Evolutionary conservation across 2,329 filamentous ascomycete species (phyloP).

Genomic region (Alternaria novae-zelandiae): DNA sequence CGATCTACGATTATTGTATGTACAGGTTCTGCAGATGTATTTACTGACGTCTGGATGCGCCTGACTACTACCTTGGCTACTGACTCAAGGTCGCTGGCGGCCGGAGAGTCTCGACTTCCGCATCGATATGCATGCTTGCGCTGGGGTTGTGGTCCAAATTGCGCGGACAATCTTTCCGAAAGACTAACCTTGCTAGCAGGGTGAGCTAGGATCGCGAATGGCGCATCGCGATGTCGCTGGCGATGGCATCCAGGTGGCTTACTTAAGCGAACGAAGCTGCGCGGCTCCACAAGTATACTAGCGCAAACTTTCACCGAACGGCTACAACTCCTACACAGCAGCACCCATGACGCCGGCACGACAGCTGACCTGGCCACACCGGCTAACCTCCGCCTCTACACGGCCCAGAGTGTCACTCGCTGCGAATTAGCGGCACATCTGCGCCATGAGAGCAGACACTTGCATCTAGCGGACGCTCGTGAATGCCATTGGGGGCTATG

Average conservation of each 20-base stretch:
- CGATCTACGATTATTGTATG: neutral
- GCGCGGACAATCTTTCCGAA: neutral
- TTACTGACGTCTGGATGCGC: neutral
- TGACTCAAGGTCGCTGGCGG: neutral
- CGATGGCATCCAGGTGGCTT: neutral
- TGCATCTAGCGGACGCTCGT: neutral
- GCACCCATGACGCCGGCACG: slow-evolving; percentile 6
- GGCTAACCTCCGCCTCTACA: neutral
- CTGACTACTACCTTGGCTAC: neutral
- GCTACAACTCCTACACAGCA: slow-evolving; percentile 6
- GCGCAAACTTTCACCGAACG: slow-evolving; percentile 12
- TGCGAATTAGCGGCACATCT: neutral
- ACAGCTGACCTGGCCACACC: slow-evolving; percentile 4
- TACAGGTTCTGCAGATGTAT: neutral
- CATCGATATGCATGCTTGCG: neutral
- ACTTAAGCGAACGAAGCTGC: slow-evolving; percentile 2
- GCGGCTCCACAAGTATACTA: slow-evolving; percentile 5
- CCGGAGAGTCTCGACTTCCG: neutral
- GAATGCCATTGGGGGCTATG: slow-evolving; percentile 11
- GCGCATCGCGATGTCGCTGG: slow-evolving; percentile 1
- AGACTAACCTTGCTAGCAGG: neutral
- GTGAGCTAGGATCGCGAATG: neutral
- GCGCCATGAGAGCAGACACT: neutral
- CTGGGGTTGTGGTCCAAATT: neutral
- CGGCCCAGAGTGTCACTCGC: slow-evolving; percentile 1